A percentile compares a stretch with the other conserved stretches of the same genome.
phyloP scores from a whole-genome alignment of 163 green algal genomes.

The Scenedesmus sp. region DNA sequence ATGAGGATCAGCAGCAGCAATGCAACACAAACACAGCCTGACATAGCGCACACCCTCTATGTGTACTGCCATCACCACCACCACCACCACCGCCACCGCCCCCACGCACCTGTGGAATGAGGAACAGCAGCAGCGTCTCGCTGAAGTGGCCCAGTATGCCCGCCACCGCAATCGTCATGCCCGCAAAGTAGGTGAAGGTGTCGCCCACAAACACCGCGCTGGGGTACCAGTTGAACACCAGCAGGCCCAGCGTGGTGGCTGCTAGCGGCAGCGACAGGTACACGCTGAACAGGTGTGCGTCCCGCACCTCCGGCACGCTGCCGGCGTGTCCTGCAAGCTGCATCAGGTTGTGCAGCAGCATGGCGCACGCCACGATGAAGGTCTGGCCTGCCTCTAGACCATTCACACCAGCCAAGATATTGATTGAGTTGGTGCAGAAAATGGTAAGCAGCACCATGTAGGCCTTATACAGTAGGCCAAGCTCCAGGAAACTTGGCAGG shows the following conservation, averaged over 20 bases:
- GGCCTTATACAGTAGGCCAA: slow-evolving; percentile 90
- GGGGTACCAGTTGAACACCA: slow-evolving; percentile 97
- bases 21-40: no score
- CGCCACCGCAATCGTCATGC: slow-evolving; percentile 97
- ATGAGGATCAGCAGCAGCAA: slow-evolving; percentile 96
- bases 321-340: slow-evolving; percentile 59
- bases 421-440: slow-evolving; percentile 99
- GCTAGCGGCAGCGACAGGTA: slow-evolving; percentile 95
- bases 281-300: slow-evolving; percentile 96
- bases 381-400: slow-evolving; percentile 96
- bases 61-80: background rate
- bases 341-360: slow-evolving; percentile 89
- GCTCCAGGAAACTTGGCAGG: slow-evolving; percentile 83
- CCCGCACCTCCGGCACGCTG: slow-evolving; percentile 55
- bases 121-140: slow-evolving; percentile 98
- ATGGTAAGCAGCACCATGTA: slow-evolving; percentile 96
- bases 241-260: slow-evolving; percentile 86
- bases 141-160: slow-evolving; percentile 98
- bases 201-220: slow-evolving; percentile 97
- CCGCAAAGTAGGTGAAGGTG: slow-evolving; percentile 99
- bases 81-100: background rate
- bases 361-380: slow-evolving; percentile 90
- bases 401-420: slow-evolving; percentile 98
- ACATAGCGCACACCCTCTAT: no score
- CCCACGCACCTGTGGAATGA: slow-evolving; percentile 85